phyloP scores from a whole-genome alignment of 2,329 filamentous ascomycete species.

The Myriosclerotinia scirpicola region DNA sequence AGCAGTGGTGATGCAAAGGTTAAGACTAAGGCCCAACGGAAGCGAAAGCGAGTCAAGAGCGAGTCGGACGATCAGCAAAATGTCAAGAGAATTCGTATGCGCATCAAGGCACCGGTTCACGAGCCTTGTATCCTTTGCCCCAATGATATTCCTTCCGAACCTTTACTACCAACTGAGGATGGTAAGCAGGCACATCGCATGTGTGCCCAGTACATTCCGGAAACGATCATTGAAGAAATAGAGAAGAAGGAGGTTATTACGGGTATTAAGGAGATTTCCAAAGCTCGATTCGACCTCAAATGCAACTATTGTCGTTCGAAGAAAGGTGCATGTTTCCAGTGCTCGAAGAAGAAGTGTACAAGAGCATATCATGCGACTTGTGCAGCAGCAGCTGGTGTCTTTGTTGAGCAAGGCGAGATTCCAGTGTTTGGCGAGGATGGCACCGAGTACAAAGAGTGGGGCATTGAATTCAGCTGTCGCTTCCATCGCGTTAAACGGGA shows the following conservation, averaged over 20 bases:
- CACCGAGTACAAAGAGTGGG: slow-evolving; percentile 87
- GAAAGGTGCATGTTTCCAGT: slow-evolving; percentile 95
- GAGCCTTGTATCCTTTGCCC: slow-evolving; percentile 90
- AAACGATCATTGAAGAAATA: slow-evolving; percentile 74
- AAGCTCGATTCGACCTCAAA: slow-evolving; percentile 85
- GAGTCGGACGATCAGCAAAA: slow-evolving; percentile 41
- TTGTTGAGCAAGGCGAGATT: slow-evolving; percentile 83
- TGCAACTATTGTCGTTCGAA: slow-evolving; percentile 94
- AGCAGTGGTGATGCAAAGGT: slow-evolving; percentile 69
- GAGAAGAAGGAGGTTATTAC: slow-evolving; percentile 71
- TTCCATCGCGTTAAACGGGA: slow-evolving; percentile 89
- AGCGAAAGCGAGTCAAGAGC: slow-evolving; percentile 64
- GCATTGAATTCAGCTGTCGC: slow-evolving; percentile 89
- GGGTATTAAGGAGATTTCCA: slow-evolving; percentile 78
- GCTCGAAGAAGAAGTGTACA: slow-evolving; percentile 90
- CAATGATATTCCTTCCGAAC: slow-evolving; percentile 79
- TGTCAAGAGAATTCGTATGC: slow-evolving; percentile 75
- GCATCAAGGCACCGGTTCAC: slow-evolving; percentile 65
- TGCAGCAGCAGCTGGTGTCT: slow-evolving; percentile 85
- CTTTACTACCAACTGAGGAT: slow-evolving; percentile 84
- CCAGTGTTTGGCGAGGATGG: slow-evolving; percentile 88
- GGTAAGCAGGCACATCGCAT: slow-evolving; percentile 83
- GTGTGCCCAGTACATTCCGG: slow-evolving; percentile 87
- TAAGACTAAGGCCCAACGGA: slow-evolving; percentile 53
- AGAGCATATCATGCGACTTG: slow-evolving; percentile 94